Evolutionary conservation across 1,284 basidiomycete genomes (phyloP).

Genomic region (Cerrena zonata): DNA sequence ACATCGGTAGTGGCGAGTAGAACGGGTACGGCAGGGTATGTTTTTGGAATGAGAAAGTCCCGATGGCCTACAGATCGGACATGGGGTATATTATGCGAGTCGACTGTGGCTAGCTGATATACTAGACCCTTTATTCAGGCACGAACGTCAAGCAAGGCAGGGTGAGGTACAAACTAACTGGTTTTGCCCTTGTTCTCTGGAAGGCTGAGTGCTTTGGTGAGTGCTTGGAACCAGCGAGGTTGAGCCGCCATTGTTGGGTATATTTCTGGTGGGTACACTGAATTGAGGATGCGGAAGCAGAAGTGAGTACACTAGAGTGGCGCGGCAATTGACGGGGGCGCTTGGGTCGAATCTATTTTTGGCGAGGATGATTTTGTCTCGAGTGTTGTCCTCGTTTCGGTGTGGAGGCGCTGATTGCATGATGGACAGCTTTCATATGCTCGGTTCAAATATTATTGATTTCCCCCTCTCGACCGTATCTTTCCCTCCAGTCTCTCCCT

Average conservation of each 20-base stretch:
- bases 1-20: slow-evolving; percentile 53
- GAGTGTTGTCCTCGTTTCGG: background rate
- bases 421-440: background rate
- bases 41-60: slow-evolving; percentile 42
- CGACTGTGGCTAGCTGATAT: slow-evolving; percentile 57
- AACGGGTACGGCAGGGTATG: slow-evolving; percentile 43
- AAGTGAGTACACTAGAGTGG: too few relatives aligned
- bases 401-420: background rate
- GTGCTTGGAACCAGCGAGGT: slow-evolving; percentile 46
- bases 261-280: background rate
- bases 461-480: slow-evolving; percentile 1
- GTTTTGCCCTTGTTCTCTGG: slow-evolving; percentile 38
- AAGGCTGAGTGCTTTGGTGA: slow-evolving; percentile 38
- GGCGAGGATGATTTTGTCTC: too few relatives aligned
- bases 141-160: slow-evolving; percentile 2
- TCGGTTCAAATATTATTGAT: background rate
- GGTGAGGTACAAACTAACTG: slow-evolving; percentile 24
- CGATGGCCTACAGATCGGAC: slow-evolving; percentile 61
- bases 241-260: slow-evolving; percentile 20
- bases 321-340: too few relatives aligned
- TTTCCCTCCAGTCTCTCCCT: background rate
- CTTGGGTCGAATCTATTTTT: too few relatives aligned
- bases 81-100: slow-evolving; percentile 38
- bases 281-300: too few relatives aligned
- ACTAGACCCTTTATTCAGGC: slow-evolving; percentile 31